phyloP scores from a whole-genome alignment of 2,329 filamentous ascomycete genomes.

The Colletotrichum sp. region DNA sequence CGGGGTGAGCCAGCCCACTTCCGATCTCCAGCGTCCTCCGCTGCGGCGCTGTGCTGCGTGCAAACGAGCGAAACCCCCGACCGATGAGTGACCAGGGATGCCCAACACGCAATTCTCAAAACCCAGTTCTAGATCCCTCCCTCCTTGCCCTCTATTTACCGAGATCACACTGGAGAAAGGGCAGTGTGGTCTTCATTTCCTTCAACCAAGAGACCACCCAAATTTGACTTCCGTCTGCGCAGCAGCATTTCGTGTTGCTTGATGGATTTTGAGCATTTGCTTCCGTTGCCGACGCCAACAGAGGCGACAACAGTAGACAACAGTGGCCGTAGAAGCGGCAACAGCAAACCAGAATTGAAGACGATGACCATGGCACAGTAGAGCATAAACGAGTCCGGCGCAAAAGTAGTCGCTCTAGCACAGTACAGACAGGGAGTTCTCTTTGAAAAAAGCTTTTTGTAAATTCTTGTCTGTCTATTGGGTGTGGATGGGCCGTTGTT shows the following conservation, averaged over 20 bases:
- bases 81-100: background rate
- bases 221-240: background rate
- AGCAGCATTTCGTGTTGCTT: background rate
- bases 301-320: background rate
- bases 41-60: background rate
- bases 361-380: accelerated
- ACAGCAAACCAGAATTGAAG: background rate
- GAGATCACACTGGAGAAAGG: background rate
- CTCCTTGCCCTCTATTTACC: background rate
- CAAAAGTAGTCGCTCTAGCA: too few relatives aligned
- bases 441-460: background rate
- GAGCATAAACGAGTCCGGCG: background rate
- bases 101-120: background rate
- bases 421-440: background rate
- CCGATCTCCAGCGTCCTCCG: background rate
- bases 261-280: background rate
- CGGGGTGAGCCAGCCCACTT: background rate
- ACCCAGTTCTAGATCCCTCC: background rate
- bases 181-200: background rate
- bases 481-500: background rate
- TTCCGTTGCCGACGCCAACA: background rate
- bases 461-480: background rate
- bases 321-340: background rate
- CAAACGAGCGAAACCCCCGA: background rate
- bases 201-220: background rate